Percentiles rank a stretch among this genome's conserved stretches.
Conservation (phyloP, 2,329 filamentous ascomycete genomes). For the Sporothrix protearum region DNA sequence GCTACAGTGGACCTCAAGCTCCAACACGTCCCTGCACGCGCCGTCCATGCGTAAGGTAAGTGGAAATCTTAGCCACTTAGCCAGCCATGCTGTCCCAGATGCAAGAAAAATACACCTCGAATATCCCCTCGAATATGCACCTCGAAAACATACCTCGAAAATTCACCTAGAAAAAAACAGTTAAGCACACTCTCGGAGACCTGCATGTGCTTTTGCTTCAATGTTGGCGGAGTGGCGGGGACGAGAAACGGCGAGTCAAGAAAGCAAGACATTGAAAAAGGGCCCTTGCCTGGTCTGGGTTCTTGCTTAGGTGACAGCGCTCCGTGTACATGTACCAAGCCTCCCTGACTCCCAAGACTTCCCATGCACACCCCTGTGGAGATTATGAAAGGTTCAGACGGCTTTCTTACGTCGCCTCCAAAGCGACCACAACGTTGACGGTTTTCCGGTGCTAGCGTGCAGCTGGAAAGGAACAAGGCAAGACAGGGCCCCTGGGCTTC, state of each 20-base stretch:
- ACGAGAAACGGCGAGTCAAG: neutral
- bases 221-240: conserved; percentile 16
- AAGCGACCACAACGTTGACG: conserved; percentile 3
- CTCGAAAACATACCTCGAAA: neutral
- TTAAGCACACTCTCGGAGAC: neutral
- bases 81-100: neutral
- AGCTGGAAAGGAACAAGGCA: neutral
- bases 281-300: neutral
- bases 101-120: neutral
- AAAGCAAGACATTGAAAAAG: neutral
- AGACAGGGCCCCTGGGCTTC: neutral
- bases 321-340: neutral
- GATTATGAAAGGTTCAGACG: conserved; percentile 42
- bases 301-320: conserved; percentile 2
- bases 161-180: neutral
- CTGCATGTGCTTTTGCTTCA: conserved; percentile 8
- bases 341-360: neutral
- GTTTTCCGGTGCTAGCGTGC: neutral
- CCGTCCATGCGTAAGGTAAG: neutral
- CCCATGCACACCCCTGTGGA: conserved; percentile 34
- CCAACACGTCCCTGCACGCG: neutral
- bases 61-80: conserved; percentile 12
- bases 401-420: conserved; percentile 34
- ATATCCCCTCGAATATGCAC: too few relatives aligned
- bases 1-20: neutral